Base-by-base conservation (phyloP, 345 rosid species). In the Pelargonium nanum region DNA sequence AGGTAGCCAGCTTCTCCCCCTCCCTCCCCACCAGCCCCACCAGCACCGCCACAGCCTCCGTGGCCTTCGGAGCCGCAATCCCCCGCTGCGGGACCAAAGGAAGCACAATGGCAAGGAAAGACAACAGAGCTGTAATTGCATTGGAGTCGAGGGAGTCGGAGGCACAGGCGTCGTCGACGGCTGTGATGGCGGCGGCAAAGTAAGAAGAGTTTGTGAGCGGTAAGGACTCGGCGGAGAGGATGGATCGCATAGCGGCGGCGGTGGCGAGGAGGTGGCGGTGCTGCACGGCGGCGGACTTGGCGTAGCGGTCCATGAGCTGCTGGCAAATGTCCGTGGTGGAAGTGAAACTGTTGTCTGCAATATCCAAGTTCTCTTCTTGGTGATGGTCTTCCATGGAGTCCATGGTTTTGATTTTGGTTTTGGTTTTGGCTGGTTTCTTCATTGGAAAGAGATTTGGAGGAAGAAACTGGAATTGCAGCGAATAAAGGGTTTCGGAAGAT, bases 221-320 rank as follows among this genome's bases (percentile, higher is more conserved):
- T 8, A 82, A 79, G 28, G 82, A 78, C 62, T 85, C 95, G 4
- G 91, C 61, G 24, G 76, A 59, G 67, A 93, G 95, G 10, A 89
- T 85, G 25, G 99, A 84, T 57, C 94, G 96, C 76, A 87, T 82
- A 21, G 99, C 88, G 48, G 82, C 92, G 30, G 95, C 87, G 23
- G 93, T 81, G 61, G 98, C 98, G 48, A 89, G 72, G 52, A 91
- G 92, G 74, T 91, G 98, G 63, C 91, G 83, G 71, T 89, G 96
- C 65, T 93, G 97, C 0, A 83, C 72, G 50, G 99, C 97, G 0
- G 95, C 73, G 32, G 94, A 93, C 40, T 85, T 70, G 52, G 91
- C 77, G 56, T 93, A 93, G 23, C 99, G 97, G 71, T 84, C 88
- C 82, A 93, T 80, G 55, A 93, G 89, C 59, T 87, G 94, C 59